phyloP scores from a whole-genome alignment of 345 rosid genomes.

The Toxicodendron radicans region DNA sequence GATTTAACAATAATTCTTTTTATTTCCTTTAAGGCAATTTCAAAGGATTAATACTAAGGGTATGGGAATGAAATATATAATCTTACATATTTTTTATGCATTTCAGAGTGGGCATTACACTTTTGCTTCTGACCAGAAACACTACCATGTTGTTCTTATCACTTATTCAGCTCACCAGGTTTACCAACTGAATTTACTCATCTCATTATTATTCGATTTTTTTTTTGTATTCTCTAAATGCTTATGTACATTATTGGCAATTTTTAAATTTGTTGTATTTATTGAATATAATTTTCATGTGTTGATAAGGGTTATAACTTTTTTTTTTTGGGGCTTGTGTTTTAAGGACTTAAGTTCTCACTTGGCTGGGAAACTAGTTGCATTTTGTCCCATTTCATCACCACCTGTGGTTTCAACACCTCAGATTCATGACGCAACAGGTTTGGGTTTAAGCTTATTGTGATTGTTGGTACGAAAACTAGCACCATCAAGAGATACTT shows the following conservation, averaged over 20 bases:
- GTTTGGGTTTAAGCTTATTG: slow-evolving; percentile 19
- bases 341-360: slow-evolving; percentile 56
- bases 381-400: slow-evolving; percentile 49
- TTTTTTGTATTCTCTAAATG: neutral
- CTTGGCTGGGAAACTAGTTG: slow-evolving; percentile 45
- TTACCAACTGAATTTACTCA: neutral
- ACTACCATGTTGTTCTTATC: slow-evolving; percentile 55
- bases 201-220: too few relatives aligned
- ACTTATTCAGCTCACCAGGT: slow-evolving; percentile 85
- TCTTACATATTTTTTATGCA: too few relatives aligned
- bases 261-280: neutral
- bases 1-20: too few relatives aligned
- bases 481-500: too few relatives aligned
- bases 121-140: slow-evolving; percentile 58
- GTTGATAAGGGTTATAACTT: neutral
- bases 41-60: too few relatives aligned
- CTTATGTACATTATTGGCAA: neutral
- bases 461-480: too few relatives aligned
- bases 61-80: too few relatives aligned
- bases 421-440: slow-evolving; percentile 30
- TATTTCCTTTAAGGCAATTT: too few relatives aligned
- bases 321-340: neutral
- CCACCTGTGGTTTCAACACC: slow-evolving; percentile 61
- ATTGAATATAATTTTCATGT: neutral
- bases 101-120: too few relatives aligned